phyloP scores from a whole-genome alignment of 305 asterid genomes.

The Ruellia speciosa region DNA sequence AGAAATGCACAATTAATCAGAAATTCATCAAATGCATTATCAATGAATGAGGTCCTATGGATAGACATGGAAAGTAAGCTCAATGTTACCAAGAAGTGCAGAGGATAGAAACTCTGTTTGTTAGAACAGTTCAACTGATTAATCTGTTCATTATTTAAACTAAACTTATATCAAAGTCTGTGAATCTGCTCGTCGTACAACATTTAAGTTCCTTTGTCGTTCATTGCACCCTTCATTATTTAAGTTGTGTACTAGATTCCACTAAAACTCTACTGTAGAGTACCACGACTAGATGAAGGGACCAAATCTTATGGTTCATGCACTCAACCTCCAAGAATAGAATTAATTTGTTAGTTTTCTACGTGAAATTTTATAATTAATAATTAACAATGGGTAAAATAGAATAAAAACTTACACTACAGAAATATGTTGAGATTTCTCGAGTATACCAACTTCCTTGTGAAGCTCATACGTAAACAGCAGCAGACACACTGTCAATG shows the following conservation, averaged over 20 bases:
- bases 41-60: not conserved
- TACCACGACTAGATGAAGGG: no score
- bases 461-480: conserved; percentile 86
- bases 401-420: conserved; percentile 45
- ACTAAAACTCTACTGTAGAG: no score
- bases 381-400: not conserved
- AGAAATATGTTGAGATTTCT: conserved; percentile 52
- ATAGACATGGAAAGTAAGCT: not conserved
- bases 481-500: conserved; percentile 54
- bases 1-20: conserved; percentile 18
- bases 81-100: not conserved
- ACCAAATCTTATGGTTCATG: no score
- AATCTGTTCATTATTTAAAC: no score
- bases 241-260: no score
- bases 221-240: no score
- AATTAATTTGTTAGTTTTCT: no score
- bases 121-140: not conserved
- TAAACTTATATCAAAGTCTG: no score
- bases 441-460: conserved; percentile 37
- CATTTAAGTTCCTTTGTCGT: no score
- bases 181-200: no score
- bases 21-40: conserved; percentile 3
- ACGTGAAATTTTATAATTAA: no score
- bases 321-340: no score
- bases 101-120: not conserved